phyloP scores from a whole-genome alignment of 257 asterid species.

The Ehretia macrophylla region DNA sequence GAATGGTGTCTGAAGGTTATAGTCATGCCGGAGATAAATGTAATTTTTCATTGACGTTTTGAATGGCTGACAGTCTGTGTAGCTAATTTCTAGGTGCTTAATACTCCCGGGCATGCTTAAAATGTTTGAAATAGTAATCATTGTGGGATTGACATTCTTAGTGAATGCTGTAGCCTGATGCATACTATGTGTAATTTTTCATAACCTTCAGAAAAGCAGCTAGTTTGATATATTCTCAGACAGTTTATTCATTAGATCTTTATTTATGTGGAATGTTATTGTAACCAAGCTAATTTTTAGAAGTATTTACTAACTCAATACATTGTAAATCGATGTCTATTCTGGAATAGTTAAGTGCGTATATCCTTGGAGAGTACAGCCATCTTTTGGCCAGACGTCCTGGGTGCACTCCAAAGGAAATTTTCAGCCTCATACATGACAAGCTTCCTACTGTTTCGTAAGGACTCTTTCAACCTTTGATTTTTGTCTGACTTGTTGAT shows the following conservation, averaged over 20 bases:
- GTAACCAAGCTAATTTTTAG: not conserved
- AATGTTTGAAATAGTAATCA: not conserved
- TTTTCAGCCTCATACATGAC: slow-evolving; percentile 75
- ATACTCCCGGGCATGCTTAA: not conserved
- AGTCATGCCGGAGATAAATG: too few species aligned
- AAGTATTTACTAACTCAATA: too few species aligned
- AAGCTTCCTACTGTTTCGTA: slow-evolving; percentile 94
- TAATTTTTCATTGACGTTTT: too few species aligned
- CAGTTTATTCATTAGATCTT: not conserved
- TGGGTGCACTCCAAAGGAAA: slow-evolving; percentile 83
- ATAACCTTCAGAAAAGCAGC: too few species aligned
- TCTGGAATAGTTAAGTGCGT: slow-evolving; percentile 72
- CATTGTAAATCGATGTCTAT: not conserved
- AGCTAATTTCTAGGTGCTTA: not conserved
- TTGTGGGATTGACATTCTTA: too few species aligned
- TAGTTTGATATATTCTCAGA: too few species aligned
- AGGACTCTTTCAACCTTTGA: slow-evolving; percentile 31
- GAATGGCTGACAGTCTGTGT: not conserved
- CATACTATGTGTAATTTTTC: not conserved
- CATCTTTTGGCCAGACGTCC: slow-evolving; percentile 94
- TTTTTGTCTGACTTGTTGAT: slow-evolving; percentile 17
- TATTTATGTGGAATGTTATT: too few species aligned
- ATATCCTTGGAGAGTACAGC: slow-evolving; percentile 91
- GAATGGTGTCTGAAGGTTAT: slow-evolving; percentile 5
- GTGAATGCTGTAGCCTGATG: not conserved